Conservation (phyloP, 805 yeast species). For the Tanozyma kutaoensis region DNA sequence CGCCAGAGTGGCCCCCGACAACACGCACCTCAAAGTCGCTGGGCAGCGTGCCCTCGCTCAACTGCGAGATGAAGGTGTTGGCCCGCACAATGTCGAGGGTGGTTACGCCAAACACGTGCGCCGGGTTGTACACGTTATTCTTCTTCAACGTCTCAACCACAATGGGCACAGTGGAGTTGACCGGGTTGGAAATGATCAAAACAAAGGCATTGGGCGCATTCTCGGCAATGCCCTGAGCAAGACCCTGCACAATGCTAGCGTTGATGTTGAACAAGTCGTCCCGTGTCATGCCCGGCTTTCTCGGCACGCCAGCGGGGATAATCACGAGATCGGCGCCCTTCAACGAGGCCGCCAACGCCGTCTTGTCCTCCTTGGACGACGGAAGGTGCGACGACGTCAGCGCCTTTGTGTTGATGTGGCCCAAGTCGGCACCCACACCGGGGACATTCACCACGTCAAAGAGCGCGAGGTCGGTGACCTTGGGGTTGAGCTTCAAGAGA, state of each 20-base stretch:
- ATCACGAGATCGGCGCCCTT: slow-evolving; percentile 25
- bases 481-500: slow-evolving; percentile 25
- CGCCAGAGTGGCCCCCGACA: slow-evolving; percentile 34
- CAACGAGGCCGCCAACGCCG: slow-evolving; percentile 23
- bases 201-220: slow-evolving; percentile 29
- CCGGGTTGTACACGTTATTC: slow-evolving; percentile 31
- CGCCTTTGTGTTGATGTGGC: slow-evolving; percentile 28
- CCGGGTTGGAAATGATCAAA: slow-evolving; percentile 32
- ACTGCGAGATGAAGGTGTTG: slow-evolving; percentile 3
- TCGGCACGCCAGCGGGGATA: slow-evolving; percentile 35
- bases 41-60: slow-evolving; percentile 19
- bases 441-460: slow-evolving; percentile 31
- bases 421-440: slow-evolving; percentile 34
- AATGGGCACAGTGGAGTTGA: slow-evolving; percentile 32
- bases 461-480: slow-evolving; percentile 24
- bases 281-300: slow-evolving; percentile 36
- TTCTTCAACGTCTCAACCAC: slow-evolving; percentile 36
- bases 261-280: slow-evolving; percentile 34
- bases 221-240: slow-evolving; percentile 24
- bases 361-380: slow-evolving; percentile 19
- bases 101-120: slow-evolving; percentile 14
- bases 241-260: slow-evolving; percentile 30
- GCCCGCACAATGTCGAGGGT: neutral
- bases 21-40: slow-evolving; percentile 22
- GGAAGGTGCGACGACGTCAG: slow-evolving; percentile 29